A percentile compares a stretch with the other conserved stretches of the same genome.
These are phyloP conservation scores for Paraleonurus japonicus DNA, from an alignment of 257 asterid species.

Conservation along the genomic window DNA sequence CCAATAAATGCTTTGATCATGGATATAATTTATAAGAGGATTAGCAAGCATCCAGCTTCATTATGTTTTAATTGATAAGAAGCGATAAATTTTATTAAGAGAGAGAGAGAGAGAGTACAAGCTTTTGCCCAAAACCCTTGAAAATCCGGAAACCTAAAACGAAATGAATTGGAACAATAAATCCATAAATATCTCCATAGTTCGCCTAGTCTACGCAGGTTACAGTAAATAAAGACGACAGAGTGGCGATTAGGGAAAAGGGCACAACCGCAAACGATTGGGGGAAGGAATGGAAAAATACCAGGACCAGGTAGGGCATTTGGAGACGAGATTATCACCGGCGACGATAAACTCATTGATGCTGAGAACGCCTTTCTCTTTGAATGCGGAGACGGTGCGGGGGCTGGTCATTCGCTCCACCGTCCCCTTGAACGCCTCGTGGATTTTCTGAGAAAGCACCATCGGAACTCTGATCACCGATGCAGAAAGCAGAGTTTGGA, in stretches of 20 bases:
- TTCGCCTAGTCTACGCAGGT: neutral
- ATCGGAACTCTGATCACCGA: conserved; percentile 29
- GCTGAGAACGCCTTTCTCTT: conserved; percentile 96
- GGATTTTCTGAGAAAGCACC: conserved; percentile 76
- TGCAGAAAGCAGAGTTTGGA: conserved; percentile 1
- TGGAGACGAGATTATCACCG: conserved; percentile 97
- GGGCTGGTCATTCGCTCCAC: conserved; percentile 90
- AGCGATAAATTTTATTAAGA: neutral
- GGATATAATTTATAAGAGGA: neutral
- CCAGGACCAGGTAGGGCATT: conserved; percentile 99
- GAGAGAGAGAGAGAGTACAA: neutral
- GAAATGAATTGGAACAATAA: neutral
- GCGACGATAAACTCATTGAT: conserved; percentile 86
- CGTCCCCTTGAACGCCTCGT: conserved; percentile 86
- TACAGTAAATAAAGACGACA: neutral
- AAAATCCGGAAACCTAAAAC: neutral
- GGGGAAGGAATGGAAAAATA: conserved; percentile 24
- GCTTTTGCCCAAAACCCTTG: neutral
- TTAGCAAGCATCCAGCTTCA: neutral
- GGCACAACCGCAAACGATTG: neutral
- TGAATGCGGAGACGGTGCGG: conserved; percentile 96
- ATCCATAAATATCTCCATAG: neutral
- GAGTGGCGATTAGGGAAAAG: neutral
- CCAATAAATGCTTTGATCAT: neutral
- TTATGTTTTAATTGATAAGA: neutral